Conservation (phyloP, 805 yeast genomes). For the Kockiozyma suomiensis region DNA sequence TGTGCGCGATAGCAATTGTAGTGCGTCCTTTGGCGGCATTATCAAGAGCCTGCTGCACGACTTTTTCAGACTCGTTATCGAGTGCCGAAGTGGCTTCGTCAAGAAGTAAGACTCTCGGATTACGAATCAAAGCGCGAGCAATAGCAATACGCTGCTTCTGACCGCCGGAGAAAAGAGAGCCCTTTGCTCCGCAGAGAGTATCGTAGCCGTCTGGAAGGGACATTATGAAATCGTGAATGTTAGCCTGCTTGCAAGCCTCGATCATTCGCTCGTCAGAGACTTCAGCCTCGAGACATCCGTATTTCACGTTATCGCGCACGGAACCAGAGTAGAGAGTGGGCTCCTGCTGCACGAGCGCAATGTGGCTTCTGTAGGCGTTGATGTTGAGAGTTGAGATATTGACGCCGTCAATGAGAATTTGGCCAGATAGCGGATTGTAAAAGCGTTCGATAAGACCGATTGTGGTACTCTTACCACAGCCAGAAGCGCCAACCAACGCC, state of each 20-base stretch:
- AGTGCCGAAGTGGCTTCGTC: slow-evolving; percentile 62
- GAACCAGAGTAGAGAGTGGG: slow-evolving; percentile 71
- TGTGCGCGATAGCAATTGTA: slow-evolving; percentile 73
- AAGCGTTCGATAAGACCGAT: slow-evolving; percentile 53
- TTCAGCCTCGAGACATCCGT: slow-evolving; percentile 41
- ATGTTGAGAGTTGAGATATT: slow-evolving; percentile 43
- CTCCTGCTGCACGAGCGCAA: slow-evolving; percentile 69
- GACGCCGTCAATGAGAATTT: slow-evolving; percentile 27
- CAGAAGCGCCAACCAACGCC: slow-evolving; percentile 89
- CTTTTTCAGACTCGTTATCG: slow-evolving; percentile 63
- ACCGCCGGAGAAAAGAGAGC: slow-evolving; percentile 61
- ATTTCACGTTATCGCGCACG: slow-evolving; percentile 71
- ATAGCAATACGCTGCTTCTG: slow-evolving; percentile 67
- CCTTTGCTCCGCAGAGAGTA: slow-evolving; percentile 51
- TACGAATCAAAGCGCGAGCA: slow-evolving; percentile 62
- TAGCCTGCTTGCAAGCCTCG: slow-evolving; percentile 54
- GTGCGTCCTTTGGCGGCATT: slow-evolving; percentile 65
- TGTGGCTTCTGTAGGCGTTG: slow-evolving; percentile 53
- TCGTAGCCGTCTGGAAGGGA: slow-evolving; percentile 59
- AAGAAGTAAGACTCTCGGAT: slow-evolving; percentile 56
- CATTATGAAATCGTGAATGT: slow-evolving; percentile 53
- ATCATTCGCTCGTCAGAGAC: slow-evolving; percentile 44
- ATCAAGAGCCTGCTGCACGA: slow-evolving; percentile 63
- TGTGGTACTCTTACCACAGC: slow-evolving; percentile 51
- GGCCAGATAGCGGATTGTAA: slow-evolving; percentile 26